Percentiles rank a stretch among this genome's conserved stretches.
phyloP scores from a whole-genome alignment of 202 grass and related monocot genomes.

The Eragrostis tef region DNA sequence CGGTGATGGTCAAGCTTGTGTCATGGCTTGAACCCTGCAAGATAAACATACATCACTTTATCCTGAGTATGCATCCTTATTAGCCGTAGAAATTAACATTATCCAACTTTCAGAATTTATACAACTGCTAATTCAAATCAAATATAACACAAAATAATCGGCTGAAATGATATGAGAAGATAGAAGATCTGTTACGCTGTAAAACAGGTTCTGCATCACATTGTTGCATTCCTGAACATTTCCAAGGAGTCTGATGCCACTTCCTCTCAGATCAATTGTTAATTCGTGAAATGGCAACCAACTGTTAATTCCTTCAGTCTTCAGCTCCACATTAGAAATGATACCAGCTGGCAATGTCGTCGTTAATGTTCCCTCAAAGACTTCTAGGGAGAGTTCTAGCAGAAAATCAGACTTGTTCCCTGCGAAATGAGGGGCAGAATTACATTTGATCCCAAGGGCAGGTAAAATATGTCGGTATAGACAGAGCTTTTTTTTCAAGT shows the following conservation, averaged over 20 bases:
- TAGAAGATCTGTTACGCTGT: conserved; percentile 53
- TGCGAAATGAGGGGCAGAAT: conserved; percentile 12
- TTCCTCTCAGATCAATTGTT: conserved; percentile 60
- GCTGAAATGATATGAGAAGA: neutral
- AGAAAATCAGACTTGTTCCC: conserved; percentile 70
- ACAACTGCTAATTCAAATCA: too few relatives aligned
- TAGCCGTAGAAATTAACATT: neutral
- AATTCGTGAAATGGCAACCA: conserved; percentile 61
- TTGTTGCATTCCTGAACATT: conserved; percentile 62
- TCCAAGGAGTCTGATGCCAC: conserved; percentile 65
- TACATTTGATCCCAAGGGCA: neutral
- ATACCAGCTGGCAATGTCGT: conserved; percentile 51
- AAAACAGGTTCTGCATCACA: conserved; percentile 65
- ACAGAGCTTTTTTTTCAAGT: neutral
- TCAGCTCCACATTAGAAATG: conserved; percentile 53
- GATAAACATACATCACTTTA: neutral
- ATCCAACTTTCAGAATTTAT: neutral
- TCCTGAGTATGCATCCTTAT: neutral
- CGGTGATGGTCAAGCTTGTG: conserved; percentile 58
- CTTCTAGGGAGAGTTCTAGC: conserved; percentile 69
- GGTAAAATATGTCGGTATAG: neutral
- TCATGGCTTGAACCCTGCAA: conserved; percentile 57
- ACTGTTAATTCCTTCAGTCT: conserved; percentile 47
- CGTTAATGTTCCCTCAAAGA: conserved; percentile 62
- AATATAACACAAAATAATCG: neutral